phyloP scores from a whole-genome alignment of 108 stramenopile species.

The Skeletonema costatum region DNA sequence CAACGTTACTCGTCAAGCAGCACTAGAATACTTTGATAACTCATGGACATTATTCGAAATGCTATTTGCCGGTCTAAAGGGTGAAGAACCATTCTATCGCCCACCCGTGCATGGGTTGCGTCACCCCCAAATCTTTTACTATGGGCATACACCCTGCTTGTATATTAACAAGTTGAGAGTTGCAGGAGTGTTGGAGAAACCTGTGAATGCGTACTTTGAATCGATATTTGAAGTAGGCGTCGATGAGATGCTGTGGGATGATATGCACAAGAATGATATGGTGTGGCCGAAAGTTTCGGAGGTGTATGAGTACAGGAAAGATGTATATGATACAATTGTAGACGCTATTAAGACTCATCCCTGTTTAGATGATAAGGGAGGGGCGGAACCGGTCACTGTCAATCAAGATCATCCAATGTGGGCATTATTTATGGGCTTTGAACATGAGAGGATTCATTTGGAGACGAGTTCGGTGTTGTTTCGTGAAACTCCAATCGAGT shows the following conservation, averaged over 20 bases:
- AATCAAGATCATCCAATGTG: conserved; percentile 86
- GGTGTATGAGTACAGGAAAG: conserved; percentile 83
- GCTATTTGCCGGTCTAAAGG: conserved; percentile 88
- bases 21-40: conserved; percentile 92
- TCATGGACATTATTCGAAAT: conserved; percentile 92
- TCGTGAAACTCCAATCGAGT: conserved; percentile 84
- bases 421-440: conserved; percentile 90
- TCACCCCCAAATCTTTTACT: conserved; percentile 94
- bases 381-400: conserved; percentile 52
- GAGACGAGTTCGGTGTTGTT: conserved; percentile 95
- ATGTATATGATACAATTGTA: conserved; percentile 76
- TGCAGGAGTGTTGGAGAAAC: conserved; percentile 75
- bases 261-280: conserved; percentile 91
- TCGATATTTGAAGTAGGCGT: conserved; percentile 94
- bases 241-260: conserved; percentile 98
- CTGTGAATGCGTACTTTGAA: conserved; percentile 87
- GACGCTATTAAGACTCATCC: conserved; percentile 82
- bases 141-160: conserved; percentile 91
- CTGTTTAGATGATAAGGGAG: conserved; percentile 58
- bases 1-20: conserved; percentile 69
- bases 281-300: conserved; percentile 90
- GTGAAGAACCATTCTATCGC: conserved; percentile 88
- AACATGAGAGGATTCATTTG: conserved; percentile 96
- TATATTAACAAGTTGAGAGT: conserved; percentile 94
- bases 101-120: conserved; percentile 87